Evolutionary conservation across 345 rosid species (phyloP).

Genomic region (Diplotaxis tenuifolia): DNA sequence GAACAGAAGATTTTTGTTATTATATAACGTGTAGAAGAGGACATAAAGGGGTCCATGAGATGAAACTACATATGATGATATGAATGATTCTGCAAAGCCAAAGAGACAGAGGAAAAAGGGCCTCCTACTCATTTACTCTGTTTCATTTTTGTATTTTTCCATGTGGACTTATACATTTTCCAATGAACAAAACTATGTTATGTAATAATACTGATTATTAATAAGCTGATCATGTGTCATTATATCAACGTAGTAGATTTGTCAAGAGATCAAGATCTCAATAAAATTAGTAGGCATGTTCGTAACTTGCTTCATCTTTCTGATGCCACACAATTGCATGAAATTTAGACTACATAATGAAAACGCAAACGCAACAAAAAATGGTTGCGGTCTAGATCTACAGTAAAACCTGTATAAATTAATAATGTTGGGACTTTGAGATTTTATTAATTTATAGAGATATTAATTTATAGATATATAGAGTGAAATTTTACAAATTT

Average conservation of each 20-base stretch:
- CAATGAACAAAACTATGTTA: background rate
- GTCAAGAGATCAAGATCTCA: conserved; percentile 17
- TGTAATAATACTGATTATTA: background rate
- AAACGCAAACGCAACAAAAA: too few species aligned
- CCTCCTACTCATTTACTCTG: conserved; percentile 12
- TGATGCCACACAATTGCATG: too few species aligned
- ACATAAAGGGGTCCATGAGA: conserved; percentile 34
- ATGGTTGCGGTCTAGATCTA: background rate
- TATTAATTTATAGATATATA: too few species aligned
- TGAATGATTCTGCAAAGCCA: conserved; percentile 28
- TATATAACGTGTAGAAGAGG: conserved; percentile 19
- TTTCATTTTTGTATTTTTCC: conserved; percentile 26
- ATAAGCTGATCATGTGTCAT: background rate
- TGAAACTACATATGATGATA: conserved; percentile 25
- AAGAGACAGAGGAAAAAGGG: conserved; percentile 13
- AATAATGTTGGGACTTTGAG: too few species aligned
- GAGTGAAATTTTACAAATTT: too few species aligned
- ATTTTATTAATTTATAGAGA: too few species aligned
- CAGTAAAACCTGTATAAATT: too few species aligned
- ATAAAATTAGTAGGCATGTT: conserved; percentile 13
- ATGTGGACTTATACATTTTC: conserved; percentile 20
- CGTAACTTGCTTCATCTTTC: conserved; percentile 1
- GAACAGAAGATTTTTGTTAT: conserved; percentile 20
- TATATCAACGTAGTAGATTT: background rate
- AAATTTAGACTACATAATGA: too few species aligned